Conservation (phyloP, 345 rosid species). For the Aurinia saxatilis region DNA sequence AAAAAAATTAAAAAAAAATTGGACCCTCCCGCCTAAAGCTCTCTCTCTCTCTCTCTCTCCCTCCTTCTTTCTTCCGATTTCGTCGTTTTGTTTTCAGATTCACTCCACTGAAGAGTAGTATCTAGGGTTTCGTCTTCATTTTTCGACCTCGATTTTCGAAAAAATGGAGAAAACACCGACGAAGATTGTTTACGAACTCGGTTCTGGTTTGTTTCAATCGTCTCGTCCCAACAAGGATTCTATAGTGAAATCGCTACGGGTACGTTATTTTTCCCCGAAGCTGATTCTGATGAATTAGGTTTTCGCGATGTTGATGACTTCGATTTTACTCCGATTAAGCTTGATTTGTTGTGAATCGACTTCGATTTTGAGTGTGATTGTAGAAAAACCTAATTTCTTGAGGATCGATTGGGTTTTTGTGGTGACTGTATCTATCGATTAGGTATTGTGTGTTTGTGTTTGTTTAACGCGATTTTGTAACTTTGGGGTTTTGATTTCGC, state of each 20-base stretch:
- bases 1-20: not conserved
- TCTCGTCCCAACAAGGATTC: conserved; percentile 61
- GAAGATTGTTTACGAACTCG: conserved; percentile 46
- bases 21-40: conserved; percentile 22
- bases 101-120: not conserved
- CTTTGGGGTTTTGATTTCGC: too few species aligned
- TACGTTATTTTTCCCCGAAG: conserved; percentile 24
- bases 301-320: not conserved
- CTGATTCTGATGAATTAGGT: too few species aligned
- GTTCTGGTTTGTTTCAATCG: conserved; percentile 45
- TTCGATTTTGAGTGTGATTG: not conserved
- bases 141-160: not conserved
- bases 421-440: not conserved
- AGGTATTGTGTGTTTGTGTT: too few species aligned
- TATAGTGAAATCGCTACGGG: conserved; percentile 64
- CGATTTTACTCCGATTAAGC: not conserved
- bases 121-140: conserved; percentile 6
- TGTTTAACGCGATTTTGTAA: too few species aligned
- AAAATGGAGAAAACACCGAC: conserved; percentile 49
- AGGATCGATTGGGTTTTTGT: too few species aligned
- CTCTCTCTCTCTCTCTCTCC: too few species aligned
- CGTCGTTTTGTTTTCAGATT: not conserved
- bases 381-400: not conserved
- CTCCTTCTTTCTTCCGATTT: conserved; percentile 3
- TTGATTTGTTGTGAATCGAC: not conserved